A percentile compares a stretch with the other conserved stretches of the same genome.
Evolutionary conservation across 129 eudicot genomes (phyloP).

Genomic region (Calendula officinalis): DNA sequence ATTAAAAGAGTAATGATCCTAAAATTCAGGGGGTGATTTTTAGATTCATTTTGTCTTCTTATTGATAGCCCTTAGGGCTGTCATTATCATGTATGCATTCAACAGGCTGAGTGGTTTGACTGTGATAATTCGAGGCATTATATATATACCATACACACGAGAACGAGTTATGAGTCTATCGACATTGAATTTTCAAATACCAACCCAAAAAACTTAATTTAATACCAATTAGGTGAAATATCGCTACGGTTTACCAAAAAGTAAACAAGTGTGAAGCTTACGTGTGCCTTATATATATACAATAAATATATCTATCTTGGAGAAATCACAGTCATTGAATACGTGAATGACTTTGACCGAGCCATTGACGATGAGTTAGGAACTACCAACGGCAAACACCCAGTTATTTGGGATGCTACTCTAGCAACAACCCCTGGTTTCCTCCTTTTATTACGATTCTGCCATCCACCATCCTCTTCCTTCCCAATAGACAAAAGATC

Average conservation of each 20-base stretch:
- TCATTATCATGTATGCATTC: too few species aligned
- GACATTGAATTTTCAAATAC: too few species aligned
- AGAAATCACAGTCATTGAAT: slow-evolving; percentile 44
- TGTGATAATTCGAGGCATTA: too few species aligned
- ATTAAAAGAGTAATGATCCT: too few species aligned
- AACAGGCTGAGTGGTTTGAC: too few species aligned
- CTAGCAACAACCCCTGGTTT: slow-evolving; percentile 41
- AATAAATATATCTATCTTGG: slow-evolving; percentile 46
- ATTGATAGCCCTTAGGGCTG: too few species aligned
- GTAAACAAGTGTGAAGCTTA: not conserved
- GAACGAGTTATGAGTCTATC: too few species aligned
- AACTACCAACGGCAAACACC: not conserved
- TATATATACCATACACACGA: too few species aligned
- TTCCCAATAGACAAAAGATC: slow-evolving; percentile 45
- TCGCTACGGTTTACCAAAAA: not conserved
- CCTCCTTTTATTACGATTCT: slow-evolving; percentile 30
- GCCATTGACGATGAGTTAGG: not conserved
- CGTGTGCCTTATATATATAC: not conserved
- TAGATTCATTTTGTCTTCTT: too few species aligned
- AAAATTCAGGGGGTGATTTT: too few species aligned
- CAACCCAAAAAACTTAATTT: not conserved
- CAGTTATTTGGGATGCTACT: slow-evolving; percentile 31
- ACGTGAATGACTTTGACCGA: slow-evolving; percentile 38
- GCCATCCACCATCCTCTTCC: slow-evolving; percentile 32
- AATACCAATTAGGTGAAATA: slow-evolving; percentile 10